Conservation (phyloP, 2,329 filamentous ascomycete species). For the Bipolaris gigantea region DNA sequence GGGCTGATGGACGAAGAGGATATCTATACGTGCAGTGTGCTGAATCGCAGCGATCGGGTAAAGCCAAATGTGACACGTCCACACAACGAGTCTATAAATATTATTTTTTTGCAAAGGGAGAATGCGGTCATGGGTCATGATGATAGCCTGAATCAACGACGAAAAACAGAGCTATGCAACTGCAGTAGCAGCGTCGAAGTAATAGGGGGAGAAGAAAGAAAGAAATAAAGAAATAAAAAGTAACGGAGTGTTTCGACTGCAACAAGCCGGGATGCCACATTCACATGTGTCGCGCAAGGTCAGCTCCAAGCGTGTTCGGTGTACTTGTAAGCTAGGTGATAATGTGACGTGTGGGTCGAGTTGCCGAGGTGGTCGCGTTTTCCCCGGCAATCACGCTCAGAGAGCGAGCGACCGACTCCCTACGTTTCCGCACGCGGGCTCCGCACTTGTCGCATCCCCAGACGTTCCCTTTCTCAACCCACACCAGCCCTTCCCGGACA, state of each 20-base stretch:
- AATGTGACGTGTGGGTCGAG: constrained; percentile 11
- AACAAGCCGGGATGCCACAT: neutral
- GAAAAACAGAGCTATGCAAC: neutral
- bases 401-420: constrained; percentile 15
- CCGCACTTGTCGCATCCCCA: constrained; percentile 4
- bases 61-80: too few species aligned
- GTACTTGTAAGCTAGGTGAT: neutral
- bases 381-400: constrained; percentile 10
- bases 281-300: neutral
- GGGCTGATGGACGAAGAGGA: neutral
- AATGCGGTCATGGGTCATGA: too few species aligned
- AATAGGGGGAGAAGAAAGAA: neutral
- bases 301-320: neutral
- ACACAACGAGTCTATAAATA: too few species aligned
- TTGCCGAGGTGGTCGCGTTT: constrained; percentile 15
- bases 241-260: neutral
- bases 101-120: too few species aligned
- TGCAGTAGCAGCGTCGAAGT: neutral
- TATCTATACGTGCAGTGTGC: neutral
- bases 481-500: neutral
- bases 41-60: neutral
- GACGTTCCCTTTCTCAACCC: constrained; percentile 1
- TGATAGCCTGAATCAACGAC: too few species aligned
- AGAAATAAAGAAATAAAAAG: neutral
- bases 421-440: constrained; percentile 14